Evolutionary conservation across 2,329 filamentous ascomycete species (phyloP).

Genomic region (Verticillium longisporum): DNA sequence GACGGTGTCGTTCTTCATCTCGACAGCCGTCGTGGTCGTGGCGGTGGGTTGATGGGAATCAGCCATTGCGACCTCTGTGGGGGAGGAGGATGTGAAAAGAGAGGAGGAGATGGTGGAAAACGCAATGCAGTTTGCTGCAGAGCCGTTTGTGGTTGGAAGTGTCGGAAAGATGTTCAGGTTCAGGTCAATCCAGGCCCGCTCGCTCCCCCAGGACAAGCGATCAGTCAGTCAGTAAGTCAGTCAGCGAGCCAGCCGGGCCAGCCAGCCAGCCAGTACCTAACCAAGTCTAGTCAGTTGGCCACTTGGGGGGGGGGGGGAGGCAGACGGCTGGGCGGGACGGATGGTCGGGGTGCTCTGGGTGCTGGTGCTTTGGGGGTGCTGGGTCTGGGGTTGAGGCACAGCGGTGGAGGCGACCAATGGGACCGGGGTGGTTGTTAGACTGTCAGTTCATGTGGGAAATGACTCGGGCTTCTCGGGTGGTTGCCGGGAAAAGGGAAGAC

Average conservation of each 20-base stretch:
- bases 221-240: no score
- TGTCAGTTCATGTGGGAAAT: not conserved
- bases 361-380: not conserved
- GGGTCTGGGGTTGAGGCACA: not conserved
- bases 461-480: not conserved
- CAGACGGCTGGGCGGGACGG: not conserved
- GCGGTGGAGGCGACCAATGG: not conserved
- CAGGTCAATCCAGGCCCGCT: not conserved
- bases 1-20: constrained; percentile 13
- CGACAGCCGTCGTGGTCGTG: not conserved
- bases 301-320: no score
- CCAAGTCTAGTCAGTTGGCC: no score
- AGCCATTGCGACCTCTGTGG: constrained; percentile 6
- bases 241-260: no score
- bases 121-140: not conserved
- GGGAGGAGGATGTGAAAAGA: no score
- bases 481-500: not conserved
- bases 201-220: not conserved
- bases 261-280: no score
- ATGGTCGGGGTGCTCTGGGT: not conserved
- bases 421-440: not conserved
- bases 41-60: constrained; percentile 5
- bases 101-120: not conserved
- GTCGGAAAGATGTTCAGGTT: not conserved
- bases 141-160: not conserved